phyloP scores from a whole-genome alignment of 129 eudicot genomes.

The Erigeron canadensis region DNA sequence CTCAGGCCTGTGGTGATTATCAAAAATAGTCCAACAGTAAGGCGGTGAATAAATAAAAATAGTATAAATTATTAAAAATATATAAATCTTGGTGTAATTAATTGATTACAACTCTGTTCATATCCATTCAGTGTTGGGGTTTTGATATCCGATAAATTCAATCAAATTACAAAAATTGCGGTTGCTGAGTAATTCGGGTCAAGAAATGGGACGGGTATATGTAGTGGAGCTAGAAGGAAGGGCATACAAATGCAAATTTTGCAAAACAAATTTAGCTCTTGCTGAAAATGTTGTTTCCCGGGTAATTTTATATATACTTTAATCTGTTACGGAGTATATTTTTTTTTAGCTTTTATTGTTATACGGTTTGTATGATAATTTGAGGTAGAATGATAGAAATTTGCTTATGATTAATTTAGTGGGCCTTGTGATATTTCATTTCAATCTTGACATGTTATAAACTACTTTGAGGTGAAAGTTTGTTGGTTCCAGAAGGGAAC shows the following conservation, averaged over 20 bases:
- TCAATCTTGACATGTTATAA: neutral
- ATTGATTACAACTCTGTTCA: neutral
- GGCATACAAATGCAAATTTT: conserved; percentile 77
- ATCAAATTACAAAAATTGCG: neutral
- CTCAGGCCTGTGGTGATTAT: too few species aligned
- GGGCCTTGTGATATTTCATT: neutral
- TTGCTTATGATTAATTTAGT: neutral
- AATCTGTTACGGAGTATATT: neutral
- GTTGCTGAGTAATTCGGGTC: conserved; percentile 2
- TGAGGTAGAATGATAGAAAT: neutral
- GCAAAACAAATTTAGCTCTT: conserved; percentile 71
- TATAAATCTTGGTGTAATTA: conserved; percentile 15
- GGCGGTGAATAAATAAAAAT: too few species aligned
- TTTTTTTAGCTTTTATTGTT: neutral
- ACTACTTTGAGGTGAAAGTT: too few species aligned
- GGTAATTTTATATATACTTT: conserved; percentile 27
- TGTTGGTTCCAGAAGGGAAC: too few species aligned
- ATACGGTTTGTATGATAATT: neutral
- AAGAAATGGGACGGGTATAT: conserved; percentile 71
- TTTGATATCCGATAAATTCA: neutral
- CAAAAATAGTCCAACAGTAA: too few species aligned
- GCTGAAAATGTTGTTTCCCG: conserved; percentile 61
- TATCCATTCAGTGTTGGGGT: conserved; percentile 21
- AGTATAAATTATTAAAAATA: too few species aligned
- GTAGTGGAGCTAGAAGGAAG: conserved; percentile 80